Base-by-base conservation (phyloP, 768 basidiomycete species). In the Crepidotus variabilis region DNA sequence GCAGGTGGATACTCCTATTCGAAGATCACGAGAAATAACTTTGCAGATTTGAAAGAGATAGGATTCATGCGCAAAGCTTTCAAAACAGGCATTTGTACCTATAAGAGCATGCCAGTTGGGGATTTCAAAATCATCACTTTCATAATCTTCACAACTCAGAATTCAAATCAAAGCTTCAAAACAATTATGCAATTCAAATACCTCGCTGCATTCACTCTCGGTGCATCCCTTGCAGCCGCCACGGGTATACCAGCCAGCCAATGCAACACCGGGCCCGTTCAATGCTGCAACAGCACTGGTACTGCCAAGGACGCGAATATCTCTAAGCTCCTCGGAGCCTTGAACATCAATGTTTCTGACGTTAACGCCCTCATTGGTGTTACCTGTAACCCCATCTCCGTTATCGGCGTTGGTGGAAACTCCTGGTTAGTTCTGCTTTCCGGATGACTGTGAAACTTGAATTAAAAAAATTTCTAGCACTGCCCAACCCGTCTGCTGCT, bases 401-500 rank as follows among this genome's bases (percentile, higher is more conserved):
- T 50, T 47, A 57, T 65, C 39, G 62, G 59, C 1, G 21, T 55
- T 24, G 61, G 57, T 18, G 50, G 55, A 14, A 54, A 54, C 50
- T 51, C 56, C 5, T 65, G 63, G 61, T 65, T 13, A 23, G 39
- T 47, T 23, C 14, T 18, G 5, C 2, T 49, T 14, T 49, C 13
- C n/a, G 23, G 22, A 24, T 7, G 20, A 13, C 28, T 24, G 22
- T 32, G 5, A 16, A 9, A 39, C 21, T 36, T n/a, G 39, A 23
- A 34, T 1, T 18, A 4, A 49, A 16, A 14, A 34, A 34, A 18
- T 43, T 33, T 45, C 1, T 18, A 62, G 65, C 57, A 50, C 59
- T 39, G 58, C 54, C 24, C 63, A 63, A 50, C 62, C 59, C 0
- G 78, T 77, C 0, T 81, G 80, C 61, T 80, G 79, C 57, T 33